Percentiles rank a stretch among this genome's conserved stretches.
Evolutionary conservation across 306 rosid species (phyloP).

Genomic region (Begonia fuchsioides): DNA sequence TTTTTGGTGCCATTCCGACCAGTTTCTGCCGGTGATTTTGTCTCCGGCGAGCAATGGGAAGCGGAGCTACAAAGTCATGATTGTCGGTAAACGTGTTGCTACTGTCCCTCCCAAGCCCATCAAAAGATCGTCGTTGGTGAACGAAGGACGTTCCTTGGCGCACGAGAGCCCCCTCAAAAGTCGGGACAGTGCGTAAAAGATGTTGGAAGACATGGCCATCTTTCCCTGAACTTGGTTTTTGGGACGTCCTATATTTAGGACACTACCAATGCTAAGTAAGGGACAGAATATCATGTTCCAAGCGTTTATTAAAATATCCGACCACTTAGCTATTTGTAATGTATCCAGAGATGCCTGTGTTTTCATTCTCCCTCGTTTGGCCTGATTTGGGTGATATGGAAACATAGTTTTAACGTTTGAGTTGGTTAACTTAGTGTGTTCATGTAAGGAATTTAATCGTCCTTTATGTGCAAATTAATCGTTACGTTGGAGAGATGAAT

Average conservation of each 20-base stretch:
- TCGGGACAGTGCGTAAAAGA: too few species aligned
- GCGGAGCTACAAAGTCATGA: not conserved
- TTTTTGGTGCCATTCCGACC: conserved; percentile 24
- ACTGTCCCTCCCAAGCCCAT: conserved; percentile 7
- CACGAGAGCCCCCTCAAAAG: not conserved
- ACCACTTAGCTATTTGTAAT: too few species aligned
- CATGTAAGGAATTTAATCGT: too few species aligned
- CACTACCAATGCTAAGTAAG: too few species aligned
- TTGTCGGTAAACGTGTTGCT: conserved; percentile 11
- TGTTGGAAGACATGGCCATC: too few species aligned
- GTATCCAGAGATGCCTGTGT: conserved; percentile 3
- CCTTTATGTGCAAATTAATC: too few species aligned
- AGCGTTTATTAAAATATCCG: too few species aligned
- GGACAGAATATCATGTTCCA: too few species aligned
- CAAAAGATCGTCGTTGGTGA: not conserved
- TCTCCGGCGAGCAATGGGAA: conserved; percentile 27
- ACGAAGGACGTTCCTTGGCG: not conserved
- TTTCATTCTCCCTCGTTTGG: conserved; percentile 8
- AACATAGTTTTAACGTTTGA: conserved; percentile 4
- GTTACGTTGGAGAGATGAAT: too few species aligned
- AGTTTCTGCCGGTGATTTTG: conserved; percentile 22
- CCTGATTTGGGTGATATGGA: conserved; percentile 20
- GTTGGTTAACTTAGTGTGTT: too few species aligned
- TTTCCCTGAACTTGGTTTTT: too few species aligned
- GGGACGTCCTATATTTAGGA: too few species aligned